Percentiles rank a stretch among this genome's conserved stretches.
Conservation (phyloP, 208 protist species). For the Entamoeba histolytica region DNA sequence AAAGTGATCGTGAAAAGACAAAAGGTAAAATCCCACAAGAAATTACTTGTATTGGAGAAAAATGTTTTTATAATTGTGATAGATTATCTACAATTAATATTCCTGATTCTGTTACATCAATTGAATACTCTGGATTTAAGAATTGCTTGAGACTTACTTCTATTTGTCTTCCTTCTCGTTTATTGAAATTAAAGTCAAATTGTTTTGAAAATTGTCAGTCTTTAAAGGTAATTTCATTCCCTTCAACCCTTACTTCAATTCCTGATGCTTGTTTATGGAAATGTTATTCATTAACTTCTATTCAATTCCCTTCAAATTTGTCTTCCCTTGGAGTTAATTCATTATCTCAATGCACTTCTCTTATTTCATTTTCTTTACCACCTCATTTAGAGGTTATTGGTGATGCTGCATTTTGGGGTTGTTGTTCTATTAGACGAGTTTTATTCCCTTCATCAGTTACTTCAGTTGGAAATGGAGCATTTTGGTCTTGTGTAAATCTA, state of each 20-base stretch:
- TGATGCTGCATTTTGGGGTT: not conserved
- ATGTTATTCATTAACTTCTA: not conserved
- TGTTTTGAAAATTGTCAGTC: not conserved
- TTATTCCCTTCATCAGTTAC: not conserved
- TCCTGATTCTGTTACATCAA: not conserved
- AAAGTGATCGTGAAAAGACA: not conserved
- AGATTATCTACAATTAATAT: not conserved
- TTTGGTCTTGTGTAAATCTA: too few relatives aligned
- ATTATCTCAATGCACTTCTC: too few relatives aligned
- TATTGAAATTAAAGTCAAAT: not conserved
- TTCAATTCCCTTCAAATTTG: not conserved
- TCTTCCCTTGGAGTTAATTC: too few relatives aligned
- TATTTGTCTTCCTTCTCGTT: not conserved
- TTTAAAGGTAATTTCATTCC: not conserved
- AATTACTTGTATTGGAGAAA: not conserved
- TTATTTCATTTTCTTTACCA: too few relatives aligned
- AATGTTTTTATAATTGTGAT: not conserved
- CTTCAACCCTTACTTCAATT: not conserved
- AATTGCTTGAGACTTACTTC: not conserved
- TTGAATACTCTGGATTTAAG: not conserved
- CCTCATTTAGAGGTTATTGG: not conserved
- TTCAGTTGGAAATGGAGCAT: not conserved
- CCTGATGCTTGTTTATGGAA: not conserved
- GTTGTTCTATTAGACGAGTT: not conserved
- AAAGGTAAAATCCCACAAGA: not conserved